Evolutionary conservation across 2,329 filamentous ascomycete species (phyloP), one percentile per base, ranked within the genome.

Genomic region (Alternaria triticina): DNA sequence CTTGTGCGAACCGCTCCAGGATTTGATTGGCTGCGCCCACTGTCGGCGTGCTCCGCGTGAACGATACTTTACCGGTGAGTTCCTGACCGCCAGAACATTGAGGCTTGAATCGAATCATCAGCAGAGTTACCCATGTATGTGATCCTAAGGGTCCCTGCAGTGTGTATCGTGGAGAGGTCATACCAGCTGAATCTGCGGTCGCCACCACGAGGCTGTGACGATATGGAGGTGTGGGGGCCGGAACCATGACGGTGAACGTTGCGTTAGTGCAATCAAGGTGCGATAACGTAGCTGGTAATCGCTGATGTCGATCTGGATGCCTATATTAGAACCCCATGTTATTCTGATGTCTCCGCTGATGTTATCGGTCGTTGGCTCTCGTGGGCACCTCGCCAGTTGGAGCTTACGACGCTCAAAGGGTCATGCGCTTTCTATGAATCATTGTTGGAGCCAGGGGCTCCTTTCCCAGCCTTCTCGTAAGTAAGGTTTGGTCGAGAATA

Each of bases 151-250:
- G 49, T 47, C 54, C 51, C 61, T 47, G 59, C 45, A 52, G 62
- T 65, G 44, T 30, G 36, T 33, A 33, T 54, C 17, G 17, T 56
- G 54, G 54, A 59, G 50, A 45, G 56, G 60, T 66, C 64, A 69
- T 62, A 60, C 61, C 33, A 69, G 64, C 68, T 72, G 62, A 65
- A 55, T 30, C 28, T 40, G 50, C 40, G 45, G 65, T 65, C 40
- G 65, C 65, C 66, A 65, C 70, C 22, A 43, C 30, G 56, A 67
- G 68, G 68, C 66, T 67, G 59, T 69, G 66, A 67, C 40, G 56
- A 28, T 30, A 23, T 57, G 47, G 28, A 57, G 40, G 50, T 57
- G 59, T 64, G 66, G 66, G 64, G 64, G 66, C 66, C 50, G 54
- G 23, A 40, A 66, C 51, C 45, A 57, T 36, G 49, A 63, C 51